Evolutionary conservation across 208 protist genomes (phyloP).

Genomic region (Leishmania turanica): DNA sequence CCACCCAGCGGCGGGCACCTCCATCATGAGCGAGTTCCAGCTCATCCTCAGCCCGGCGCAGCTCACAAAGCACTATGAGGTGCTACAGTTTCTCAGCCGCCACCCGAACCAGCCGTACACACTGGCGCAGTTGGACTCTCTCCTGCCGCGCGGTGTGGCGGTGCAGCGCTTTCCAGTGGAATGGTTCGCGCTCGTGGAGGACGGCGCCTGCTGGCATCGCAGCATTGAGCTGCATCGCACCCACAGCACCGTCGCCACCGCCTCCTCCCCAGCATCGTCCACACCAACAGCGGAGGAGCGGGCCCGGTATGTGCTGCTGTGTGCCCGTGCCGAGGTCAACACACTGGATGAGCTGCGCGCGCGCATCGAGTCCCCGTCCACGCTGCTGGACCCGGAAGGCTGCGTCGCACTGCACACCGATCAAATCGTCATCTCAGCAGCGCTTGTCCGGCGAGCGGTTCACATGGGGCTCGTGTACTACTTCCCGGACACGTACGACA

Average conservation of each 20-base stretch:
- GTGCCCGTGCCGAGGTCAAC: slow-evolving; percentile 50
- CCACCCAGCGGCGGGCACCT: no score
- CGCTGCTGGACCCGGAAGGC: slow-evolving; percentile 60
- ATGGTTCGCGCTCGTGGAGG: slow-evolving; percentile 68
- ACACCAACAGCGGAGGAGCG: slow-evolving; percentile 10
- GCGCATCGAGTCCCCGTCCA: slow-evolving; percentile 61
- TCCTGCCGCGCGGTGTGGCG: slow-evolving; percentile 76
- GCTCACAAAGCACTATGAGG: slow-evolving; percentile 86
- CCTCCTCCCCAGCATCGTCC: background rate
- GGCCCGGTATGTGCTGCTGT: slow-evolving; percentile 46
- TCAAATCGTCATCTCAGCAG: slow-evolving; percentile 60
- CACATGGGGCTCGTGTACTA: slow-evolving; percentile 69
- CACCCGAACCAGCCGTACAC: slow-evolving; percentile 74
- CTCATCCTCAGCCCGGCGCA: slow-evolving; percentile 68
- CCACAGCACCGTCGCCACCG: slow-evolving; percentile 3
- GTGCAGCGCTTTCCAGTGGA: slow-evolving; percentile 77
- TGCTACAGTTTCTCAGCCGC: slow-evolving; percentile 74
- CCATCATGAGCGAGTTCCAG: slow-evolving; percentile 72
- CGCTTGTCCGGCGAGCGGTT: slow-evolving; percentile 53
- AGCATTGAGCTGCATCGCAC: slow-evolving; percentile 62
- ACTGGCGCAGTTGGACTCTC: slow-evolving; percentile 77
- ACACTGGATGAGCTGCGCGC: slow-evolving; percentile 54
- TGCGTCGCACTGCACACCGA: slow-evolving; percentile 88
- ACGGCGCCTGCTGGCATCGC: slow-evolving; percentile 57
- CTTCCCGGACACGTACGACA: slow-evolving; percentile 66